Evolutionary conservation across 2,329 filamentous ascomycete species (phyloP).

Genomic region (Sporothrix inflata): DNA sequence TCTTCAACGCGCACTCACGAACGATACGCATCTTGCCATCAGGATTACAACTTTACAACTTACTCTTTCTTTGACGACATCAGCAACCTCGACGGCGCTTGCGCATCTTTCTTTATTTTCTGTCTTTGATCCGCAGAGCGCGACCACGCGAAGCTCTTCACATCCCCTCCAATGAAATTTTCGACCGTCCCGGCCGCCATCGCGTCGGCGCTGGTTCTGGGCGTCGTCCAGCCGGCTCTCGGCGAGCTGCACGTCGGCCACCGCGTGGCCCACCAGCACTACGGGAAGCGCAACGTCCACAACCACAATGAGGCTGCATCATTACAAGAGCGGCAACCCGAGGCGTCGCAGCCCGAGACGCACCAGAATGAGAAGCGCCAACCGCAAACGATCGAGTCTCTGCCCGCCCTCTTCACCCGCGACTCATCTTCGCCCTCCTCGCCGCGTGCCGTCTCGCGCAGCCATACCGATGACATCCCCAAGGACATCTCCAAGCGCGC

Average conservation of each 20-base stretch:
- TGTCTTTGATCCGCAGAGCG: background rate
- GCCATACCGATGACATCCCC: constrained; percentile 39
- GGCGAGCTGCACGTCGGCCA: constrained; percentile 45
- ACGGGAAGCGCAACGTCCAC: constrained; percentile 43
- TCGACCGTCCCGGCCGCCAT: constrained; percentile 54
- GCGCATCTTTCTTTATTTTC: background rate
- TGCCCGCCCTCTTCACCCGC: constrained; percentile 29
- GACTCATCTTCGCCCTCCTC: background rate
- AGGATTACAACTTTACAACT: background rate
- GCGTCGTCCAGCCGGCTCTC: constrained; percentile 48
- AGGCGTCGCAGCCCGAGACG: constrained; percentile 25
- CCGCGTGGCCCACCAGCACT: constrained; percentile 41
- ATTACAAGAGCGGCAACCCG: constrained; percentile 29
- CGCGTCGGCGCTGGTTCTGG: constrained; percentile 53
- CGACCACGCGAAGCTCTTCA: background rate
- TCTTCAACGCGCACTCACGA: background rate
- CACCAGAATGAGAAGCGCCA: constrained; percentile 35
- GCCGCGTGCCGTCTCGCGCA: constrained; percentile 27
- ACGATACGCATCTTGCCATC: background rate
- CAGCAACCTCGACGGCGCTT: background rate
- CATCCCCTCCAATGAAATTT: constrained; percentile 53
- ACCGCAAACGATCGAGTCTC: constrained; percentile 31
- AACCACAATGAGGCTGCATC: constrained; percentile 36
- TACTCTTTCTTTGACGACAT: background rate
- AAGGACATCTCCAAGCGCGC: constrained; percentile 51